A percentile compares a stretch with the other conserved stretches of the same genome.
Evolutionary conservation across 2,329 filamentous ascomycete genomes (phyloP).

Genomic region (Escovopsis weberi): DNA sequence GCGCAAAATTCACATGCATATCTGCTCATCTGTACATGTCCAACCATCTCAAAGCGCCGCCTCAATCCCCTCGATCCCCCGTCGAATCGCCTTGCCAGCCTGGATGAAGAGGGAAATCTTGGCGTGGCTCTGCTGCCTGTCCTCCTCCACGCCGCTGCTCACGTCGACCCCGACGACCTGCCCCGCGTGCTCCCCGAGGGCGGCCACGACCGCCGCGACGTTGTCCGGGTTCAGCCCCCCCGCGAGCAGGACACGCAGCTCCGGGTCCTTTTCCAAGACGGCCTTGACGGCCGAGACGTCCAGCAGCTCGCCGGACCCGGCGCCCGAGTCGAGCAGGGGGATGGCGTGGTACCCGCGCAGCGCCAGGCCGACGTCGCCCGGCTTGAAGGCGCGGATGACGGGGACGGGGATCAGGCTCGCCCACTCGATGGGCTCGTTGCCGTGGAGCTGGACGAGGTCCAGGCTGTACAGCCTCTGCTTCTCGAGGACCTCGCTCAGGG

Average conservation of each 20-base stretch:
- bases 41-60: too few species aligned
- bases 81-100: constrained; percentile 50
- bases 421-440: constrained; percentile 87
- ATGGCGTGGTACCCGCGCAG: constrained; percentile 68
- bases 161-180: constrained; percentile 78
- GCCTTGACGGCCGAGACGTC: constrained; percentile 56
- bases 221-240: constrained; percentile 75
- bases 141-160: constrained; percentile 81
- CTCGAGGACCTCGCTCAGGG: constrained; percentile 65
- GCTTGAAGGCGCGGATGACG: constrained; percentile 75
- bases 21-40: not conserved
- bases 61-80: constrained; percentile 7
- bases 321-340: constrained; percentile 74
- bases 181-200: constrained; percentile 42
- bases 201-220: constrained; percentile 49
- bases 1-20: not conserved
- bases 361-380: constrained; percentile 56
- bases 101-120: constrained; percentile 73
- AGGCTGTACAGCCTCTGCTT: constrained; percentile 63
- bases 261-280: constrained; percentile 50
- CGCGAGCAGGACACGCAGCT: constrained; percentile 66
- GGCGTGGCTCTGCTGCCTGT: constrained; percentile 63
- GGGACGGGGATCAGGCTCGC: constrained; percentile 78
- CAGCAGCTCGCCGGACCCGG: constrained; percentile 67
- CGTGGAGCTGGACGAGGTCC: constrained; percentile 87